A percentile compares a stretch with the other conserved stretches of the same genome.
Conservation (phyloP, 106 monocot genomes). For the Xerophyta viscosa region DNA sequence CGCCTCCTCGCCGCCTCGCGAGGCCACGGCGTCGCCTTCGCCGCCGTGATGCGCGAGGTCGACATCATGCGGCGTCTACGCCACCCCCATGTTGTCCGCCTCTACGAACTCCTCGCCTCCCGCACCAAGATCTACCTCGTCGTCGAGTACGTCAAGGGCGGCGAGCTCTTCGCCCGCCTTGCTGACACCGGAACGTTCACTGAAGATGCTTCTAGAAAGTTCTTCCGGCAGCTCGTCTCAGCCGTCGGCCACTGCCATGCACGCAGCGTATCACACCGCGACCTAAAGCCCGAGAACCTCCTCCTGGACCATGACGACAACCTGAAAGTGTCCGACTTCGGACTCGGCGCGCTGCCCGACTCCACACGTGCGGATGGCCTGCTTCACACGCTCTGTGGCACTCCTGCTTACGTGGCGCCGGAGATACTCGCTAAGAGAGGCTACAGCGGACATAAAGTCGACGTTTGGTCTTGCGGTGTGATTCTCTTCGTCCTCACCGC, state of each 20-base stretch:
- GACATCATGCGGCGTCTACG: conserved; percentile 24
- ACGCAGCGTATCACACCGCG: conserved; percentile 45
- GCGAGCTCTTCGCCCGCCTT: conserved; percentile 20
- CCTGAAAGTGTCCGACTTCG: conserved; percentile 36
- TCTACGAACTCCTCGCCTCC: conserved; percentile 28
- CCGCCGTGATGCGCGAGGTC: conserved; percentile 22
- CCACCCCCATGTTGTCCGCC: conserved; percentile 28
- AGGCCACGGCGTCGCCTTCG: not conserved
- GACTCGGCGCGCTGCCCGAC: conserved; percentile 15
- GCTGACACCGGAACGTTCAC: conserved; percentile 4
- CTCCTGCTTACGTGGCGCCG: conserved; percentile 33
- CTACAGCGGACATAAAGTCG: not conserved
- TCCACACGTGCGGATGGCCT: conserved; percentile 14
- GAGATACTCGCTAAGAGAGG: conserved; percentile 15
- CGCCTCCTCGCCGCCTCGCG: not conserved
- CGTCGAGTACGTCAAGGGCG: conserved; percentile 22
- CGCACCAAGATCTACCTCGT: conserved; percentile 27
- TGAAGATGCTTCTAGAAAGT: conserved; percentile 26
- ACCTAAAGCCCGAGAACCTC: conserved; percentile 34
- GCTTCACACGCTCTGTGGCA: conserved; percentile 20
- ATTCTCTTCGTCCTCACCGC: conserved; percentile 32
- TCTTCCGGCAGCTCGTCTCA: conserved; percentile 37
- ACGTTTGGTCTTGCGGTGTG: conserved; percentile 40
- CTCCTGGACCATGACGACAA: conserved; percentile 22
- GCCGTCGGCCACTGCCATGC: conserved; percentile 44